Percentiles rank a stretch among this genome's conserved stretches.
phyloP scores from a whole-genome alignment of 139 green algal genomes.

The Chlorella sp. region DNA sequence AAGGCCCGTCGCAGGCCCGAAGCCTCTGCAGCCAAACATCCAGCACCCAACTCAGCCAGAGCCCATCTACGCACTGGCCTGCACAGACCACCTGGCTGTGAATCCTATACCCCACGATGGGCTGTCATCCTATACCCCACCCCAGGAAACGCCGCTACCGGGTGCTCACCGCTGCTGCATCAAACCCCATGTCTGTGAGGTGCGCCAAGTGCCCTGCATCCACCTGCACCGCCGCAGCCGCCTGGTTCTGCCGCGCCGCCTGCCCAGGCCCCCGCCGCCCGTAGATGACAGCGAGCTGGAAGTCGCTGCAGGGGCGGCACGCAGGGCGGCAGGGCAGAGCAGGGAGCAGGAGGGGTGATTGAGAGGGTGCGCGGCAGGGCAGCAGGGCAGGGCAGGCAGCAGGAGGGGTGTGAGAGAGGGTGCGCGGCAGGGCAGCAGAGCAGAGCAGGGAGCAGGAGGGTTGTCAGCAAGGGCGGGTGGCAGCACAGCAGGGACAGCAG shows the following conservation, averaged over 20 bases:
- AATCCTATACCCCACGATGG: too few species aligned
- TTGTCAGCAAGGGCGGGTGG: too few species aligned
- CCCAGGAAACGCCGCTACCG: conserved; percentile 35
- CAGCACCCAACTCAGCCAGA: neutral
- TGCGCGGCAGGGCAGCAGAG: neutral
- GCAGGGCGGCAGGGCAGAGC: neutral
- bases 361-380: too few species aligned
- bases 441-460: too few species aligned
- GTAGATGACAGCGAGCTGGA: conserved; percentile 21
- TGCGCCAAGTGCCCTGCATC: conserved; percentile 84
- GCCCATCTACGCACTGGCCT: too few species aligned
- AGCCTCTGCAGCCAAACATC: too few species aligned
- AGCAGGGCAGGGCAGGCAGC: neutral
- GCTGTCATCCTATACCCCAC: neutral
- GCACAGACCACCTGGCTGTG: neutral
- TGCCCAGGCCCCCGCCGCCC: neutral
- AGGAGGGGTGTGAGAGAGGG: too few species aligned
- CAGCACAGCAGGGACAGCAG: neutral
- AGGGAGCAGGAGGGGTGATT: too few species aligned
- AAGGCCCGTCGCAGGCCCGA: too few species aligned
- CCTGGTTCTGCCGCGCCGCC: neutral
- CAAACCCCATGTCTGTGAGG: conserved; percentile 95
- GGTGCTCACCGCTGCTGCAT: neutral
- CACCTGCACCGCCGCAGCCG: neutral
- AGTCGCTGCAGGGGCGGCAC: neutral